Conservation (phyloP, 805 yeast species). For the Wickerhamiella galacta region DNA sequence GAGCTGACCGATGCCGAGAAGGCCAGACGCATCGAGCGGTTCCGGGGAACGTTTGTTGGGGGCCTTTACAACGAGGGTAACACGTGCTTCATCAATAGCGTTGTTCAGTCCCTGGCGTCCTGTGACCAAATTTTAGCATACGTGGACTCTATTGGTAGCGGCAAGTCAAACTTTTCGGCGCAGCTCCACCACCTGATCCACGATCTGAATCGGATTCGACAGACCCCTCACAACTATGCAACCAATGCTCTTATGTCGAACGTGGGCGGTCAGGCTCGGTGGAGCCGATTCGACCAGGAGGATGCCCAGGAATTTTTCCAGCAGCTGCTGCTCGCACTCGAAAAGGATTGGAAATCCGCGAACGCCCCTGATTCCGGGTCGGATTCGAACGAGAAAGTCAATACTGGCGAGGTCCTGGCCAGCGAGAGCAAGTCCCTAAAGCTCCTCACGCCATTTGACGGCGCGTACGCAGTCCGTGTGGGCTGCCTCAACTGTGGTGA, state of each 20-base stretch:
- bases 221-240: constrained; percentile 17
- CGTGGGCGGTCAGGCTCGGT: constrained; percentile 30
- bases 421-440: constrained; percentile 1
- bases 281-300: constrained; percentile 79
- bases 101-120: constrained; percentile 66
- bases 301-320: constrained; percentile 96
- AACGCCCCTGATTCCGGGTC: constrained; percentile 3
- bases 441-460: constrained; percentile 80
- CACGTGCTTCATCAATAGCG: constrained; percentile 89
- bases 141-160: background rate
- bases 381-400: background rate
- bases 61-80: constrained; percentile 84
- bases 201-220: constrained; percentile 18
- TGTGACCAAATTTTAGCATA: constrained; percentile 22
- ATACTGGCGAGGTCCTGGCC: background rate
- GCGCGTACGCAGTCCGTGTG: constrained; percentile 70
- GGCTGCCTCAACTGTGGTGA: constrained; percentile 88
- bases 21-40: constrained; percentile 11
- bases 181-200: constrained; percentile 13
- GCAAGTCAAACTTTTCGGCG: constrained; percentile 10
- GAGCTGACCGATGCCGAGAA: constrained; percentile 15
- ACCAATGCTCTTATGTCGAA: constrained; percentile 13
- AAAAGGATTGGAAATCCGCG: constrained; percentile 16
- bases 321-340: constrained; percentile 22
- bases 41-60: constrained; percentile 35